These are phyloP conservation scores for Strobilomyces echinocephalus DNA, from an alignment of 768 basidiomycete genomes.

Conservation along the genomic window DNA sequence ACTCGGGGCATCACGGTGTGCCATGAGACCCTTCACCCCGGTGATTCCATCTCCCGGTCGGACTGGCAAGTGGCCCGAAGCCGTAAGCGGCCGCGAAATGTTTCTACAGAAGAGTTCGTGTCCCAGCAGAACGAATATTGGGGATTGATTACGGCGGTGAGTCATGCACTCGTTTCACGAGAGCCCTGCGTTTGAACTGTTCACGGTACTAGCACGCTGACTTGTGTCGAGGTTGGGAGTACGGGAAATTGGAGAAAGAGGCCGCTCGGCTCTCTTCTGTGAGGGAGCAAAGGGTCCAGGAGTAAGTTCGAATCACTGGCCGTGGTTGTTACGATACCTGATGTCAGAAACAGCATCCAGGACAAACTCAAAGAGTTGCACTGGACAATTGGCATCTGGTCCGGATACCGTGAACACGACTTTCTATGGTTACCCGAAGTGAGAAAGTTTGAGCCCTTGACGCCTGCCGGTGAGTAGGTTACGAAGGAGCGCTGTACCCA, in stretches of 20 bases:
- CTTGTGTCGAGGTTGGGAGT: slow-evolving; percentile 2
- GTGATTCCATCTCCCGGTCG: neutral
- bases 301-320: slow-evolving; percentile 1
- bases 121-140: neutral
- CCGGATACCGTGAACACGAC: no score
- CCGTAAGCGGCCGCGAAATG: neutral
- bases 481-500: neutral
- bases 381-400: neutral
- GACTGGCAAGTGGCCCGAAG: slow-evolving; percentile 1
- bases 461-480: slow-evolving; percentile 6
- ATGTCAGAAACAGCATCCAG: neutral
- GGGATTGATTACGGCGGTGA: neutral
- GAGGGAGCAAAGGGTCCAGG: slow-evolving; percentile 1
- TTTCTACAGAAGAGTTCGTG: neutral
- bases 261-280: neutral
- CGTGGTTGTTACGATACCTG: neutral
- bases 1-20: neutral
- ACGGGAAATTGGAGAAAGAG: neutral
- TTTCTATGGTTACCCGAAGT: slow-evolving; percentile 7
- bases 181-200: neutral
- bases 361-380: neutral
- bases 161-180: neutral
- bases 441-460: neutral
- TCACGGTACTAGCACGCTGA: slow-evolving; percentile 5
- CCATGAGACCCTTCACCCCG: accelerated